Base-by-base conservation (phyloP, 73 alveolate genomes). In the Symbiodinium natans region DNA sequence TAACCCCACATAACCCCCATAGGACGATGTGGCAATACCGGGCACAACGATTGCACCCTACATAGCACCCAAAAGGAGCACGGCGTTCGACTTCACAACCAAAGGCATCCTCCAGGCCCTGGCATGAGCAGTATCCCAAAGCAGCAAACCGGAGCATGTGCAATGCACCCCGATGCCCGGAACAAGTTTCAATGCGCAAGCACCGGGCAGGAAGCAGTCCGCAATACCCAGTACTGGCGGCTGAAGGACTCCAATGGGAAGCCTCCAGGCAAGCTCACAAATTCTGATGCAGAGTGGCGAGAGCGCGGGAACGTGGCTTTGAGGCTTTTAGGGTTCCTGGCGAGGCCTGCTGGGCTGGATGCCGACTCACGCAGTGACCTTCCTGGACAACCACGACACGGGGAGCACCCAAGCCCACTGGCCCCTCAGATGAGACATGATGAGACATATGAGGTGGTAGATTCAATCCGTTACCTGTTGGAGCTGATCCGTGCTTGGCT, bases 371-470 rank as follows among this genome's bases (percentile, higher is more conserved):
- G 86, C 86, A 3, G 86, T 77, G 86, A 77, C 86, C 41, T 77
- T 77, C 86, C 41, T 77, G 15, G 86, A 77, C 86, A 77, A 77
- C 46, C 86, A 77, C 36, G 86, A 77, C 86, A 77, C 86, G 2
- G 86, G 86, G 17, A 77, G 86, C 7, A 77, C 86, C 41, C 86
- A 77, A n/a, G 46, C 29, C 10, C 86, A 77, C 46, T 77, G 86
- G 86, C 36, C 13, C n/a, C n/a, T n/a, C n/a, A n/a, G n/a, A n/a
- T n/a, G n/a, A n/a, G n/a, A n/a, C n/a, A n/a, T n/a, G n/a, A n/a
- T n/a, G n/a, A n/a, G n/a, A n/a, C n/a, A n/a, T n/a, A n/a, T n/a
- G n/a, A n/a, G n/a, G n/a, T n/a, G n/a, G n/a, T n/a, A n/a, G n/a
- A n/a, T n/a, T n/a, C n/a, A n/a, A n/a, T n/a, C n/a, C n/a, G n/a